A percentile compares a stretch with the other conserved stretches of the same genome.
Evolutionary conservation across 805 yeast species (phyloP).

Genomic region (Spathaspora gorwiae): DNA sequence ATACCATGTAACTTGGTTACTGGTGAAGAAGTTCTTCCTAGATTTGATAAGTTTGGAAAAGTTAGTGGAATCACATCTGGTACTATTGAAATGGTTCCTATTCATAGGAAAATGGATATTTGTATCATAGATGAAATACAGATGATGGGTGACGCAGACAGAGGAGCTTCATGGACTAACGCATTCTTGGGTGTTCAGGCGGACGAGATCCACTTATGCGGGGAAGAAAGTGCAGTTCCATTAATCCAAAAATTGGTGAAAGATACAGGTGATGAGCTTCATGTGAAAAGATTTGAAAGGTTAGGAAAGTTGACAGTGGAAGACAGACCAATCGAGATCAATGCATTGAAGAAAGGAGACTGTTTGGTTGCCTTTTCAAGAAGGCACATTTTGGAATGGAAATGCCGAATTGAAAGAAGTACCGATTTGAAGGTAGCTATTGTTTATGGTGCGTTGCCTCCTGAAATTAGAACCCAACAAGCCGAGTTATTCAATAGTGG

Average conservation of each 20-base stretch:
- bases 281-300: conserved; percentile 67
- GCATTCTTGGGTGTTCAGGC: conserved; percentile 86
- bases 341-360: conserved; percentile 63
- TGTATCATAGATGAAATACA: conserved; percentile 95
- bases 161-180: conserved; percentile 95
- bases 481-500: conserved; percentile 79
- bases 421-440: conserved; percentile 75
- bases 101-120: conserved; percentile 65
- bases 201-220: conserved; percentile 85
- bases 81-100: conserved; percentile 90
- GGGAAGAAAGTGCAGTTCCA: conserved; percentile 82
- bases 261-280: conserved; percentile 76
- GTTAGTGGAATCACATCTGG: conserved; percentile 78
- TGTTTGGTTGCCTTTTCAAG: conserved; percentile 87
- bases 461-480: conserved; percentile 86
- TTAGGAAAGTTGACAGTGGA: conserved; percentile 67
- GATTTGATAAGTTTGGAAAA: conserved; percentile 63
- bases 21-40: conserved; percentile 89
- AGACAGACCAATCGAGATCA: conserved; percentile 25
- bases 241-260: conserved; percentile 54
- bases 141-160: conserved; percentile 72
- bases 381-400: conserved; percentile 60
- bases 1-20: conserved; percentile 79
- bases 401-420: conserved; percentile 60
- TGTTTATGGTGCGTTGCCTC: conserved; percentile 92